These are phyloP conservation scores for Cercophora samala DNA, from an alignment of 495 filamentous ascomycete species.

Conservation along the genomic window DNA sequence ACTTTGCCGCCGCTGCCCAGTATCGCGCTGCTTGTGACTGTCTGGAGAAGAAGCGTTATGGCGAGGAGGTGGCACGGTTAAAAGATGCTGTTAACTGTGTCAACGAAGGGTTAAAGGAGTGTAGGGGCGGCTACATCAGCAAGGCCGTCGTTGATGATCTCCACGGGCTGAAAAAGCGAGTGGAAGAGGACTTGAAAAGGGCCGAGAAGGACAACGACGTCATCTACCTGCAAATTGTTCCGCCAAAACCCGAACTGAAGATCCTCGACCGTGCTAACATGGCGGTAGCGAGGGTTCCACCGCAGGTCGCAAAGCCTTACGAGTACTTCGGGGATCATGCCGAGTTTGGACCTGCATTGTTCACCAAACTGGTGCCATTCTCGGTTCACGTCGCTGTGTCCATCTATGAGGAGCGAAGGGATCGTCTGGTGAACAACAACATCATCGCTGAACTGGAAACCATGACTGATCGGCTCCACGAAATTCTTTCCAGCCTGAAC, in stretches of 20 bases:
- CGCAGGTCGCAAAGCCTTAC: slow-evolving; percentile 75
- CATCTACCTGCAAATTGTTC: slow-evolving; percentile 83
- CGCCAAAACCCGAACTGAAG: slow-evolving; percentile 83
- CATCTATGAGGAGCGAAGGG: slow-evolving; percentile 89
- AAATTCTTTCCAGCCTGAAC: slow-evolving; percentile 78
- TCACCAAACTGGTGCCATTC: slow-evolving; percentile 90
- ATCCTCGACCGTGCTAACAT: slow-evolving; percentile 83
- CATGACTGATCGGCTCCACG: slow-evolving; percentile 75
- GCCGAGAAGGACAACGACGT: slow-evolving; percentile 96
- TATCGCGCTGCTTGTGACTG: slow-evolving; percentile 92
- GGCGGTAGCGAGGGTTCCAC: slow-evolving; percentile 75
- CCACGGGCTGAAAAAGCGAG: slow-evolving; percentile 74
- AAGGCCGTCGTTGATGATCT: slow-evolving; percentile 79
- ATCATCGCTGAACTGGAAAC: slow-evolving; percentile 82
- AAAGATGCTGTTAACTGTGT: slow-evolving; percentile 78
- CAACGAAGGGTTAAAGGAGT: slow-evolving; percentile 82
- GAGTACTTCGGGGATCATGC: slow-evolving; percentile 75
- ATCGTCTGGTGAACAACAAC: slow-evolving; percentile 78
- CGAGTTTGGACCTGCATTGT: slow-evolving; percentile 77
- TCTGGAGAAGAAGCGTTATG: slow-evolving; percentile 89
- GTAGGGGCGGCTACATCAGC: slow-evolving; percentile 69
- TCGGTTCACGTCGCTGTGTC: slow-evolving; percentile 92
- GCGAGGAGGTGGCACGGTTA: slow-evolving; percentile 89
- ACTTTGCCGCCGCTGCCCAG: slow-evolving; percentile 95
- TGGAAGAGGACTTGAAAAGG: slow-evolving; percentile 82